These are phyloP conservation scores for Oryza brachyantha DNA, from an alignment of 176 grass and related monocot species.

Conservation along the genomic window DNA sequence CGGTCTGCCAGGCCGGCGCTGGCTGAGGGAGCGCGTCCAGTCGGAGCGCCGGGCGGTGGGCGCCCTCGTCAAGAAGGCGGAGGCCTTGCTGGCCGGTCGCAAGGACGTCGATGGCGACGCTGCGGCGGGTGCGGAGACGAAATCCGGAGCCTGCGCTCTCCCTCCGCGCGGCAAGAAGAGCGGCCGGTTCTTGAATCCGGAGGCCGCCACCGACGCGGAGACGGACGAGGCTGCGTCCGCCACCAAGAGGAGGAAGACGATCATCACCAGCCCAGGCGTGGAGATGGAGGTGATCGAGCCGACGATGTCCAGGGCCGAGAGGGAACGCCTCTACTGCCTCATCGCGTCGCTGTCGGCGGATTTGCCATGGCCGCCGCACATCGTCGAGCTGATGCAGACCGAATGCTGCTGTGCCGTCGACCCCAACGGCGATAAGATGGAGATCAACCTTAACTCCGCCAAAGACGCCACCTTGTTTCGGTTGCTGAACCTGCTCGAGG, in stretches of 20 bases:
- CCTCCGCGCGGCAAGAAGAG: not conserved
- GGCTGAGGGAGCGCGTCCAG: not conserved
- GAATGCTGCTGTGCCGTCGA: not conserved
- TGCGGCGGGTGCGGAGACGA: not conserved
- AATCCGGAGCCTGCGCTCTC: not conserved
- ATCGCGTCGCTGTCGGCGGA: too few species aligned
- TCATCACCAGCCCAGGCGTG: not conserved
- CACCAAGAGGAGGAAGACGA: not conserved
- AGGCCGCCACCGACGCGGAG: not conserved
- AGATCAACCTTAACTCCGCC: not conserved
- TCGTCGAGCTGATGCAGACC: too few species aligned
- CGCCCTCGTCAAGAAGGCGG: not conserved
- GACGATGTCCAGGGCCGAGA: too few species aligned
- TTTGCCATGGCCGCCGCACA: too few species aligned
- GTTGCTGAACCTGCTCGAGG: not conserved
- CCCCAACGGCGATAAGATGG: not conserved
- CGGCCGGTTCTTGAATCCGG: not conserved
- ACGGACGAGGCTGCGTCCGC: not conserved
- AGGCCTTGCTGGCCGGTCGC: not conserved
- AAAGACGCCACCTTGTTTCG: not conserved
- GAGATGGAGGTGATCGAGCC: not conserved
- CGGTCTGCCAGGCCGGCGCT: too few species aligned
- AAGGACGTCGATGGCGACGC: not conserved
- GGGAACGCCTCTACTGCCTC: too few species aligned
- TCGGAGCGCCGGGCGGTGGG: not conserved